Conservation (phyloP, 2,329 filamentous ascomycete species). For the Cephalotrichum gorgonifer region DNA sequence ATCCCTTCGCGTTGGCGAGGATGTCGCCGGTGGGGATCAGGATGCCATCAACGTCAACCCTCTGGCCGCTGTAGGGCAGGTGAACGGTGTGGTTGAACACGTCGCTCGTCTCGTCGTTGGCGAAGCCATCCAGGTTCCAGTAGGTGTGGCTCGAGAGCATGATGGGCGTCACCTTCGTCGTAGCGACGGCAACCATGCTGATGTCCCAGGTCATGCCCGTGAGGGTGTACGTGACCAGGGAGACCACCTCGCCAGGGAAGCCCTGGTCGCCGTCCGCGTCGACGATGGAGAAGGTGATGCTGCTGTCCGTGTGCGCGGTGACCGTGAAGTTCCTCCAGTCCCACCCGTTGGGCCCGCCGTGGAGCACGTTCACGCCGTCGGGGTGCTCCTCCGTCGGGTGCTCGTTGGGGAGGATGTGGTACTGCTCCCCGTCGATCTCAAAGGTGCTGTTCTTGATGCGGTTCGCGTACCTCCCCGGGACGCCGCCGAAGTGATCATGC, state of each 20-base stretch:
- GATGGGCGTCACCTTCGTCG: constrained; percentile 69
- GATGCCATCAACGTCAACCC: constrained; percentile 59
- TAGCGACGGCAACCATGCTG: constrained; percentile 60
- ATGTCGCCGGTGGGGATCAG: constrained; percentile 70
- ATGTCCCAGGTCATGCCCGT: constrained; percentile 58
- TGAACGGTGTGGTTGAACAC: constrained; percentile 63
- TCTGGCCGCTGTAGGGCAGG: constrained; percentile 62
- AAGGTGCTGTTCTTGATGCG: constrained; percentile 71
- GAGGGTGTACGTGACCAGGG: constrained; percentile 65
- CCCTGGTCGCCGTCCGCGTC: constrained; percentile 66
- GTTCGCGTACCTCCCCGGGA: constrained; percentile 71
- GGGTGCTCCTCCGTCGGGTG: constrained; percentile 40
- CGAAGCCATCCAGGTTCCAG: constrained; percentile 75
- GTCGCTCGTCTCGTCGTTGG: constrained; percentile 57
- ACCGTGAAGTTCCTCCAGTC: constrained; percentile 72
- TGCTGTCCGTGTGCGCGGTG: constrained; percentile 52
- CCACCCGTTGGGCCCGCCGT: constrained; percentile 63
- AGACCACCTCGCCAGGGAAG: constrained; percentile 68
- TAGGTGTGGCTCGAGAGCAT: constrained; percentile 69
- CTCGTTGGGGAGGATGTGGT: constrained; percentile 53
- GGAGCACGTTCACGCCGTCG: constrained; percentile 51
- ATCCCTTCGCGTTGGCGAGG: constrained; percentile 53
- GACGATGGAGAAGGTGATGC: constrained; percentile 65
- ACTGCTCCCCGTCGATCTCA: constrained; percentile 51
- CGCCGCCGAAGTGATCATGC: constrained; percentile 62